These are phyloP conservation scores for Saccharum spontaneum DNA, from an alignment of 176 grass and related monocot genomes.

Conservation along the genomic window DNA sequence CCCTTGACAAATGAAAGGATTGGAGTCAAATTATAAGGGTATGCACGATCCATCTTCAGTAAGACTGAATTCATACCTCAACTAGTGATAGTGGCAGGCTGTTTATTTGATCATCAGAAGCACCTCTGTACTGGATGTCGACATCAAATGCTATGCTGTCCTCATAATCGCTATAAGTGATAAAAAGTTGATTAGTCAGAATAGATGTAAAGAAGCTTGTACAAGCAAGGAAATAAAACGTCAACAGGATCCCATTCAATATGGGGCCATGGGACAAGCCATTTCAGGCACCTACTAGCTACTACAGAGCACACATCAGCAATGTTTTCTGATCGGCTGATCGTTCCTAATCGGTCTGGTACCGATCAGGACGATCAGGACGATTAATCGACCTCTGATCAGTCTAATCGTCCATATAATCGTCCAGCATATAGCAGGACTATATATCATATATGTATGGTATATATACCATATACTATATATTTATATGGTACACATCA, in stretches of 20 bases:
- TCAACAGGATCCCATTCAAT: conserved; percentile 1
- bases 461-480: no score
- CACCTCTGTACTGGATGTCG: conserved; percentile 46
- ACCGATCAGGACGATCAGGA: no score
- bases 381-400: no score
- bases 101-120: conserved; percentile 69
- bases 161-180: conserved; percentile 66
- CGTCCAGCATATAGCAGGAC: no score
- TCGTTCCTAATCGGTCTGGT: no score
- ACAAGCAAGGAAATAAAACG: conserved; percentile 1
- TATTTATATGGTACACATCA: no score
- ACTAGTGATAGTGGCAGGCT: conserved; percentile 62
- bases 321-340: no score
- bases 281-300: neutral
- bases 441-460: no score
- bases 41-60: neutral
- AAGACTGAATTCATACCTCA: conserved; percentile 46
- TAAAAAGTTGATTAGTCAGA: conserved; percentile 22
- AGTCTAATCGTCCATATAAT: no score
- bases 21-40: conserved; percentile 1
- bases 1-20: conserved; percentile 45
- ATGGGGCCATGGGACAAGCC: neutral
- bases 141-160: conserved; percentile 41
- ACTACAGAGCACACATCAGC: neutral
- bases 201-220: conserved; percentile 6